Percentiles rank a stretch among this genome's conserved stretches.
phyloP scores from a whole-genome alignment of 2,329 filamentous ascomycete genomes.

The Fusarium chlamydosporum region DNA sequence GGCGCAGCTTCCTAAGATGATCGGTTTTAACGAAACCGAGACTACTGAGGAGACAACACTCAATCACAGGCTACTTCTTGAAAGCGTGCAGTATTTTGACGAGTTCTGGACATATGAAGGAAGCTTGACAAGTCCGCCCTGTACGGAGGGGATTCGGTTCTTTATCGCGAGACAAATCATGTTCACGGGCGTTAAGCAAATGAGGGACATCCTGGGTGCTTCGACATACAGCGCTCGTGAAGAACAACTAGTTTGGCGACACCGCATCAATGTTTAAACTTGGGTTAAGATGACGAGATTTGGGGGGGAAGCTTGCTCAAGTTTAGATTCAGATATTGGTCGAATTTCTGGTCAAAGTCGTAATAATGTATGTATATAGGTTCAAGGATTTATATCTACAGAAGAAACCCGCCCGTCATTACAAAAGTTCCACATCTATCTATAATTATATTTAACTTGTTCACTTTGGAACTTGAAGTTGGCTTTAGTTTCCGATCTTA shows the following conservation, averaged over 20 bases:
- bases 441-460: not conserved
- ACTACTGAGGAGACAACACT: not conserved
- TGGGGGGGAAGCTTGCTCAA: too few relatives aligned
- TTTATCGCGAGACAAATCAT: conserved; percentile 38
- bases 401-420: too few relatives aligned
- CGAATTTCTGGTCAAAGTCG: too few relatives aligned
- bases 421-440: not conserved
- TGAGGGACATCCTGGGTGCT: conserved; percentile 38
- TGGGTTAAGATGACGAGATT: not conserved
- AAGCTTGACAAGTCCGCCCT: conserved; percentile 42
- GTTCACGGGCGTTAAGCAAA: conserved; percentile 41
- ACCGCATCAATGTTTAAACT: conserved; percentile 33
- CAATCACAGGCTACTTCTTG: conserved; percentile 24
- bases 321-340: too few relatives aligned
- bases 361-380: too few relatives aligned
- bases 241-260: conserved; percentile 41
- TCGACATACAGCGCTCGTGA: conserved; percentile 40
- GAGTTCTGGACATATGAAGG: conserved; percentile 46
- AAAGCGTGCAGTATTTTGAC: conserved; percentile 35
- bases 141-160: conserved; percentile 35
- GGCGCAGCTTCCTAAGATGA: conserved; percentile 17
- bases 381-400: too few relatives aligned
- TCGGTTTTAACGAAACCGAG: conserved; percentile 38
- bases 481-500: conserved; percentile 9
- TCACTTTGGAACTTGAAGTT: fast-evolving